A percentile compares a stretch with the other conserved stretches of the same genome.
Conservation (phyloP, 2,329 filamentous ascomycete genomes). For the Aspergillus unguis region DNA sequence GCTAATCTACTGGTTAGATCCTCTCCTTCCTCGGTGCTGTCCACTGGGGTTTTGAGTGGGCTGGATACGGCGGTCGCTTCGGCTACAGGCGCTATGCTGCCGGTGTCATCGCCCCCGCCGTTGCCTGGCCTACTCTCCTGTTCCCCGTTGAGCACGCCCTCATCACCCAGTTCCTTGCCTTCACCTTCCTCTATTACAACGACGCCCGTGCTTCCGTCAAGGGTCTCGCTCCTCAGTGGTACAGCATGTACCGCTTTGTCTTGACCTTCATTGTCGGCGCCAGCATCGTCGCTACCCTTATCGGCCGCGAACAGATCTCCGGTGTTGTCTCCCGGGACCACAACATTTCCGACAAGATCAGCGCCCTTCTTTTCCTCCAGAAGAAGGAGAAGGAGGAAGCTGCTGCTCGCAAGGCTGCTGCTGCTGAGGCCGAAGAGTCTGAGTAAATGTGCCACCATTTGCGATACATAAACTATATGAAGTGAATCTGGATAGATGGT, state of each 20-base stretch:
- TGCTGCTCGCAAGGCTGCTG: slow-evolving; percentile 35
- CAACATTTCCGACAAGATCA: slow-evolving; percentile 50
- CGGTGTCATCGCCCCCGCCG: slow-evolving; percentile 71
- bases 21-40: slow-evolving; percentile 91
- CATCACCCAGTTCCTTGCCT: slow-evolving; percentile 80
- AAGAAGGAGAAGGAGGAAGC: slow-evolving; percentile 46
- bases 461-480: background rate
- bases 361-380: slow-evolving; percentile 49
- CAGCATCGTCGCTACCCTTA: slow-evolving; percentile 74
- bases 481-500: background rate
- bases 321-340: slow-evolving; percentile 33
- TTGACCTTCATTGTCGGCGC: slow-evolving; percentile 84
- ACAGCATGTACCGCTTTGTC: slow-evolving; percentile 84
- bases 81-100: slow-evolving; percentile 79
- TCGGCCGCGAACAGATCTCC: slow-evolving; percentile 76
- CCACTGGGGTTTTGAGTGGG: slow-evolving; percentile 90
- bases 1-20: slow-evolving; percentile 52
- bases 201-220: slow-evolving; percentile 69
- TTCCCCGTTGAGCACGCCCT: slow-evolving; percentile 81
- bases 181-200: slow-evolving; percentile 80
- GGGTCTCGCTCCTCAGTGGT: slow-evolving; percentile 84
- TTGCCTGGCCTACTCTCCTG: slow-evolving; percentile 87
- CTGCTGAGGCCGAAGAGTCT: slow-evolving; percentile 29
- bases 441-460: slow-evolving; percentile 27
- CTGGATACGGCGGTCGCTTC: slow-evolving; percentile 62